phyloP scores from a whole-genome alignment of 2,329 filamentous ascomycete genomes.

The Sporothrix protearum region DNA sequence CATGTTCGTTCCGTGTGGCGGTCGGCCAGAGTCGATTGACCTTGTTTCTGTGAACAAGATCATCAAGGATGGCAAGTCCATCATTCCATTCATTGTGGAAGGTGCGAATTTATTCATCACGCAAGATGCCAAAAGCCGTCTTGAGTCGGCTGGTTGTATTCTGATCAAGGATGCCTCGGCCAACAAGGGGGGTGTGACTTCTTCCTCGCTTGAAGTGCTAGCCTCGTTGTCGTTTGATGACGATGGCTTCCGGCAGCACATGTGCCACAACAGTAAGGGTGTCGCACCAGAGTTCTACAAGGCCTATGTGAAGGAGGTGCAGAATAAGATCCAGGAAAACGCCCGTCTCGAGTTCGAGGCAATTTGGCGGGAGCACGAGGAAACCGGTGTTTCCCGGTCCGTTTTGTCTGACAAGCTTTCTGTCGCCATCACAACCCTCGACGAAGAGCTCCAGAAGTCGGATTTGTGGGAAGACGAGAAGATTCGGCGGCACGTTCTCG shows the following conservation, averaged over 20 bases:
- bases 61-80: constrained; percentile 83
- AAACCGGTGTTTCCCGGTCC: constrained; percentile 74
- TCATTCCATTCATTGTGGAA: constrained; percentile 93
- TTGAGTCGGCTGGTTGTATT: constrained; percentile 92
- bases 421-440: constrained; percentile 88
- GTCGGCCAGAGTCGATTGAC: constrained; percentile 94
- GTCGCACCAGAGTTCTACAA: constrained; percentile 86
- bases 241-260: constrained; percentile 79
- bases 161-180: constrained; percentile 97
- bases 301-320: constrained; percentile 86
- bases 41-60: constrained; percentile 81
- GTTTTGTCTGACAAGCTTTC: constrained; percentile 90
- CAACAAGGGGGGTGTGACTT: constrained; percentile 98
- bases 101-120: constrained; percentile 96
- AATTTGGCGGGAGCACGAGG: constrained; percentile 90
- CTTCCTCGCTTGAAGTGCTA: constrained; percentile 91
- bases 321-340: constrained; percentile 86
- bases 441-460: constrained; percentile 92
- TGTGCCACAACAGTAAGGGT: constrained; percentile 76
- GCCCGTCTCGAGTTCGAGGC: constrained; percentile 94
- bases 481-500: constrained; percentile 73
- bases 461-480: constrained; percentile 83
- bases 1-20: constrained; percentile 91
- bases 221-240: constrained; percentile 95
- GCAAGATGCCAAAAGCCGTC: constrained; percentile 90